A percentile compares a stretch with the other conserved stretches of the same genome.
phyloP scores from a whole-genome alignment of 805 yeast genomes.

The Sungouiella blattae region DNA sequence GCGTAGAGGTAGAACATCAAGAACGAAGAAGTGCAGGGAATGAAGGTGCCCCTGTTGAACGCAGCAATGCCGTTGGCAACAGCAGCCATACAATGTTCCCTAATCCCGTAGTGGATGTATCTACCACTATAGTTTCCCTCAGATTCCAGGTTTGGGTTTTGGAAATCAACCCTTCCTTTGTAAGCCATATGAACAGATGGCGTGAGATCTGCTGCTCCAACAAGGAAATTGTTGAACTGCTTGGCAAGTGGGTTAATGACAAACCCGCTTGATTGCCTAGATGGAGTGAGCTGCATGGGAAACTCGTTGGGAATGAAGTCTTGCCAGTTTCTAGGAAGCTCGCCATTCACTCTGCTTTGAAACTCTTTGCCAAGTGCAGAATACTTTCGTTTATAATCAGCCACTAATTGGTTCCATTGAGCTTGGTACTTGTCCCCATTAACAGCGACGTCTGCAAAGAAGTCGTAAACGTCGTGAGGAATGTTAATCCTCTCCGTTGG shows the following conservation, averaged over 20 bases:
- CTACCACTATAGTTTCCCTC: conserved; percentile 30
- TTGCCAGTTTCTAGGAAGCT: no score
- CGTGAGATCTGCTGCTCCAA: conserved; percentile 35
- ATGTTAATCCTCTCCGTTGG: no score
- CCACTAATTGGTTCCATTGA: no score
- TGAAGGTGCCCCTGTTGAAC: conserved; percentile 30
- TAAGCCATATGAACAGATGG: conserved; percentile 29
- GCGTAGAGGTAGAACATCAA: conserved; percentile 41
- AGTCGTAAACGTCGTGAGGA: no score
- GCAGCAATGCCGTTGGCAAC: conserved; percentile 31
- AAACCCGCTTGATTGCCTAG: no score
- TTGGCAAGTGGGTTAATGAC: conserved; percentile 25
- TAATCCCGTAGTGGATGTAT: conserved; percentile 28
- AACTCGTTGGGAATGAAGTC: no score
- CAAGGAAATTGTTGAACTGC: conserved; percentile 22
- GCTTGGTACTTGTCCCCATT: no score
- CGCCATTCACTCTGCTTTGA: no score
- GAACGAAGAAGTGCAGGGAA: conserved; percentile 38
- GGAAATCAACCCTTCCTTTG: conserved; percentile 27
- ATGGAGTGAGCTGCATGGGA: no score
- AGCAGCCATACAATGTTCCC: conserved; percentile 34
- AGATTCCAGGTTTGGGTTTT: conserved; percentile 27
- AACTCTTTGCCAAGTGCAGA: no score
- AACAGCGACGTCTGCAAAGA: no score
- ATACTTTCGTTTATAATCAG: no score